Percentiles rank a stretch among this genome's conserved stretches.
Conservation (phyloP, 257 asterid genomes). For the Fraxinus americana region DNA sequence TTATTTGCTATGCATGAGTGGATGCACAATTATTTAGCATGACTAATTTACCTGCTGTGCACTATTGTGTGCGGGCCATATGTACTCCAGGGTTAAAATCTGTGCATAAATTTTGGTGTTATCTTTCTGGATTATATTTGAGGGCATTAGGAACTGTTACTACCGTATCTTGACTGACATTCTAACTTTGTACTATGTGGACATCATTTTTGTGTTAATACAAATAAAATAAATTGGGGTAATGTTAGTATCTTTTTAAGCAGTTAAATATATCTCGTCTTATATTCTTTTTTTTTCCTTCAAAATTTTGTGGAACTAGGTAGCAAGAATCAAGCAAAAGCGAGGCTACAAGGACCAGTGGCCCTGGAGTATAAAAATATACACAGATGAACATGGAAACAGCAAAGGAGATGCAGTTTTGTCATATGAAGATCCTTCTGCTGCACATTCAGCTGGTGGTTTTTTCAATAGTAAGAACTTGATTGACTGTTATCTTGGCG, state of each 20-base stretch:
- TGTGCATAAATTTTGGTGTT: background rate
- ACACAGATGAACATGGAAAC: conserved; percentile 93
- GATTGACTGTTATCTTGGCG: conserved; percentile 6
- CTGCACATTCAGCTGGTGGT: conserved; percentile 98
- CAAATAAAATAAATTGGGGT: background rate
- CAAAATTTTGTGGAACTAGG: conserved; percentile 43
- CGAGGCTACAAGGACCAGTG: conserved; percentile 99
- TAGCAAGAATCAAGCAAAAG: conserved; percentile 97
- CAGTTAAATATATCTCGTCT: background rate
- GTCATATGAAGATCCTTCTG: conserved; percentile 98
- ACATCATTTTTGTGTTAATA: background rate
- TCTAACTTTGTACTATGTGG: background rate
- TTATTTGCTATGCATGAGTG: background rate
- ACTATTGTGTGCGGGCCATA: background rate
- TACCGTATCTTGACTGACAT: background rate
- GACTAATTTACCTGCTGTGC: background rate
- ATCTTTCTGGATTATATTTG: background rate
- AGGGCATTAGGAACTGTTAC: background rate
- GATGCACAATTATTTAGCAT: background rate
- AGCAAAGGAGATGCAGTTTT: conserved; percentile 97
- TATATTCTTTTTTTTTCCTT: background rate
- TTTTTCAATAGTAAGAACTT: conserved; percentile 75
- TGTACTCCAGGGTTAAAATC: background rate
- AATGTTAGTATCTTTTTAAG: background rate
- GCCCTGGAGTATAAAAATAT: conserved; percentile 98